These are phyloP conservation scores for Spencermartinsiella ligniputridi DNA, from an alignment of 1,139 yeast genomes.

Conservation along the genomic window DNA sequence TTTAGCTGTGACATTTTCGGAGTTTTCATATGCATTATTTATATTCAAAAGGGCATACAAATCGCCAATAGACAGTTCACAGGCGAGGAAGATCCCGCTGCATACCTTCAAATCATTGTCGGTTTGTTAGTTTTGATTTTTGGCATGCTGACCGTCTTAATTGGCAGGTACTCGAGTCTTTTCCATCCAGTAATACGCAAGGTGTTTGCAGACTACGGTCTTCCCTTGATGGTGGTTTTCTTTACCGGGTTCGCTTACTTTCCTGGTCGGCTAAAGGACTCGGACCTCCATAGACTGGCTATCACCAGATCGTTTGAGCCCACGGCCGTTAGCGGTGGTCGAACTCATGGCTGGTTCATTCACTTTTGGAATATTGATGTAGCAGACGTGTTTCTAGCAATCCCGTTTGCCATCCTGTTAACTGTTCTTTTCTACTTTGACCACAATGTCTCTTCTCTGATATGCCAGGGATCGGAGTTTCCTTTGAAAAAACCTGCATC, in stretches of 20 bases:
- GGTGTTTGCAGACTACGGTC: conserved; percentile 78
- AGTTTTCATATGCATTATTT: conserved; percentile 82
- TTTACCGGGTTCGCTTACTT: conserved; percentile 91
- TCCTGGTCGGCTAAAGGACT: conserved; percentile 62
- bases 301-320: conserved; percentile 75
- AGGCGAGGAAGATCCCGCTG: conserved; percentile 46
- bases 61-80: conserved; percentile 68
- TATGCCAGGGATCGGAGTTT: conserved; percentile 80
- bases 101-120: conserved; percentile 71
- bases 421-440: conserved; percentile 88
- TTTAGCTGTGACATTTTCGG: conserved; percentile 95
- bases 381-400: conserved; percentile 75
- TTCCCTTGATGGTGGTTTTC: conserved; percentile 76
- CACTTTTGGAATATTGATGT: conserved; percentile 74
- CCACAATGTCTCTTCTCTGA: conserved; percentile 88
- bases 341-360: conserved; percentile 67
- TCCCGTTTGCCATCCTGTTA: conserved; percentile 84
- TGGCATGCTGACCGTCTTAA: conserved; percentile 60
- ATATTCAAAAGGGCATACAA: conserved; percentile 86
- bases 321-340: conserved; percentile 41
- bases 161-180: conserved; percentile 58
- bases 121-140: conserved; percentile 69
- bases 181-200: conserved; percentile 59
- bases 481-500: conserved; percentile 82
- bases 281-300: conserved; percentile 59